Evolutionary conservation across 192 early-diverging fungal species (phyloP).

Genomic region (Gamsiella multidivaricata): DNA sequence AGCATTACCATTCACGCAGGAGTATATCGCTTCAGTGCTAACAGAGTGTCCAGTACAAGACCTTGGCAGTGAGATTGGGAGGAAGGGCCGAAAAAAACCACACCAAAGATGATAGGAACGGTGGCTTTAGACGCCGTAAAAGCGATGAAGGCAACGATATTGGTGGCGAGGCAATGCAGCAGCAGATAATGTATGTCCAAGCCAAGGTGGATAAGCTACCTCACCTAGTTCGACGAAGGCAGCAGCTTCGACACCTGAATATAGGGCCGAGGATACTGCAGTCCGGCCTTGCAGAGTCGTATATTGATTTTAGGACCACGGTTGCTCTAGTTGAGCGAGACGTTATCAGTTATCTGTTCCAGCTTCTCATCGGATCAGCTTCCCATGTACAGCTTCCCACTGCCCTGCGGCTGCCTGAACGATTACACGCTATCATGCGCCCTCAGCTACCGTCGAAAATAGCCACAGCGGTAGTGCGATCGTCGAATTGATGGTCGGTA

Average conservation of each 20-base stretch:
- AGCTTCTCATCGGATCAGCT: slow-evolving; percentile 22
- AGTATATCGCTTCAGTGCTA: too few relatives aligned
- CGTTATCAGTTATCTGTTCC: slow-evolving; percentile 23
- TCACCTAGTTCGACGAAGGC: neutral
- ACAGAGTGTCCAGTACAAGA: too few relatives aligned
- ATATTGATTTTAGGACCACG: slow-evolving; percentile 2
- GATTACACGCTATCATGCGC: too few relatives aligned
- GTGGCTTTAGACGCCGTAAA: too few relatives aligned
- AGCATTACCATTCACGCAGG: neutral
- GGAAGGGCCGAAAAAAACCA: too few relatives aligned
- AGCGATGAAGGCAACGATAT: too few relatives aligned
- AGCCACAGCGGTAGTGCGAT: neutral
- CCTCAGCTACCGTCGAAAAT: neutral
- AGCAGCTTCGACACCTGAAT: neutral
- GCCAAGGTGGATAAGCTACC: too few relatives aligned
- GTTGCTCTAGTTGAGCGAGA: slow-evolving; percentile 22
- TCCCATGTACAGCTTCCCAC: slow-evolving; percentile 13
- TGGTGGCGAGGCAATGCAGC: too few relatives aligned
- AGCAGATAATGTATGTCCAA: too few relatives aligned
- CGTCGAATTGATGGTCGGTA: slow-evolving; percentile 37
- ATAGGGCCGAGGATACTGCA: too few relatives aligned
- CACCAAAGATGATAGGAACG: too few relatives aligned
- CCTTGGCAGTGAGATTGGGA: too few relatives aligned
- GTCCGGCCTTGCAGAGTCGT: neutral
- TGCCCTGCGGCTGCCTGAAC: slow-evolving; percentile 8